Evolutionary conservation across 2,329 filamentous ascomycete genomes (phyloP).

Genomic region (Aspergillus viridinutans): DNA sequence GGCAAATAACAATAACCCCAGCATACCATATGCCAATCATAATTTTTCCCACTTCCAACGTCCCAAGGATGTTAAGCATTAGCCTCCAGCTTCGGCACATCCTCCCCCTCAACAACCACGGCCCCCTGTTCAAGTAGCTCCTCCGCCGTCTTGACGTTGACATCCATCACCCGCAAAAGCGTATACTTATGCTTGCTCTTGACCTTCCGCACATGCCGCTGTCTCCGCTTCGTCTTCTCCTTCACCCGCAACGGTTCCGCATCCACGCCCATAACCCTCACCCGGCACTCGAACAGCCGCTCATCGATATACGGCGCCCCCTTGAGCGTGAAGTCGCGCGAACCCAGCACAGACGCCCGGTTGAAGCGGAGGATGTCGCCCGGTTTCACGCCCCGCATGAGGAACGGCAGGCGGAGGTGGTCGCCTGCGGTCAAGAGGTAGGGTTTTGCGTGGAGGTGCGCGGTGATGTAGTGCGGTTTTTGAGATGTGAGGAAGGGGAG

Average conservation of each 20-base stretch:
- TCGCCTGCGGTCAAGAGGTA: constrained; percentile 60
- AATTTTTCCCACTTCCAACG: too few relatives aligned
- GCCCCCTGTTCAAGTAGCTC: constrained; percentile 47
- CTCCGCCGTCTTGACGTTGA: constrained; percentile 61
- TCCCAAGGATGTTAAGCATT: too few relatives aligned
- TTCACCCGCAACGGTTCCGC: constrained; percentile 71
- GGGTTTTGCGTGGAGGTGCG: constrained; percentile 47
- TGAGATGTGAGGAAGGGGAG: constrained; percentile 44
- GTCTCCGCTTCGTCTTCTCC: constrained; percentile 76
- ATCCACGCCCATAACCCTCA: constrained; percentile 79
- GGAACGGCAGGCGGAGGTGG: constrained; percentile 71
- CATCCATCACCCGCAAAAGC: constrained; percentile 75
- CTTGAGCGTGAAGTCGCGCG: constrained; percentile 84
- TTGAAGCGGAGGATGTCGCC: constrained; percentile 87
- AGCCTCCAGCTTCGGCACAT: constrained; percentile 20
- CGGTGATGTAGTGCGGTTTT: constrained; percentile 45
- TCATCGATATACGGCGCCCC: constrained; percentile 79
- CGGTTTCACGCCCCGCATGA: constrained; percentile 68
- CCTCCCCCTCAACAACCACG: constrained; percentile 30
- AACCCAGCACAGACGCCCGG: constrained; percentile 76
- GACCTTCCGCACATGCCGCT: constrained; percentile 64
- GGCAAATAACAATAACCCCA: constrained; percentile 2
- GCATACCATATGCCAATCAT: background rate
- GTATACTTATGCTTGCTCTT: constrained; percentile 91
- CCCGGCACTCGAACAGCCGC: constrained; percentile 76